Base-by-base conservation (phyloP, 1,284 basidiomycete genomes). In the Singerocomus rubriflavus region DNA sequence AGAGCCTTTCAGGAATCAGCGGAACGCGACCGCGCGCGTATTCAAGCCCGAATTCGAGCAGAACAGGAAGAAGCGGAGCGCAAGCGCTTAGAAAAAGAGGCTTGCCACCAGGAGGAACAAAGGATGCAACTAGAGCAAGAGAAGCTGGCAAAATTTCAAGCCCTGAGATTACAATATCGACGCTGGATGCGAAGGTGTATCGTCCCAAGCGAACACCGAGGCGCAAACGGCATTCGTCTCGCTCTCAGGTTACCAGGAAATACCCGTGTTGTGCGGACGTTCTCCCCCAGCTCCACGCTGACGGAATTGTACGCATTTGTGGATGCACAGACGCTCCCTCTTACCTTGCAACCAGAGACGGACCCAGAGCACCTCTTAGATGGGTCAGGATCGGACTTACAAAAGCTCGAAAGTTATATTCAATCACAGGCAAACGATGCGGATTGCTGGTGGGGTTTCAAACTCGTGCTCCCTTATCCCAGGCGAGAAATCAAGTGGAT, bases 191-290 rank as follows among this genome's bases (percentile, higher is more conserved):
- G 78, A 45, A 65, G 68, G 29, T 61, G 63, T 7, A 58, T 80
- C 34, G 64, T 75, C 10, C 59, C 70, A 29, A 49, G 63, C 11
- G 75, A 77, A 51, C 61, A 72, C 50, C 44, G 62, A 32, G 53
- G 68, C 56, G 32, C 65, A 51, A 45, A 67, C 57, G 65, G 69
- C 54, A 53, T 88, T 42, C 73, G 86, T 34, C 69, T 92, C 12
- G 86, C 83, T 1, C 72, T 92, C 35, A 75, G 87, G 41, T 66
- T 93, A 46, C 85, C 88, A 0, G 77, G 78, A 52, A 88, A 88
- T 4, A 68, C 70, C 30, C 74, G 88, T 11, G 69, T 81, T 5
- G 74, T 90, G 29, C 73, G 80, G 37, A 72, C 71, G 40, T 90
- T 93, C 58, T 60, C 70, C 3, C 65, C 71, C n/a, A 61, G 57